Conservation (phyloP, 2,329 filamentous ascomycete genomes). For the Apiospora pterosperma region DNA sequence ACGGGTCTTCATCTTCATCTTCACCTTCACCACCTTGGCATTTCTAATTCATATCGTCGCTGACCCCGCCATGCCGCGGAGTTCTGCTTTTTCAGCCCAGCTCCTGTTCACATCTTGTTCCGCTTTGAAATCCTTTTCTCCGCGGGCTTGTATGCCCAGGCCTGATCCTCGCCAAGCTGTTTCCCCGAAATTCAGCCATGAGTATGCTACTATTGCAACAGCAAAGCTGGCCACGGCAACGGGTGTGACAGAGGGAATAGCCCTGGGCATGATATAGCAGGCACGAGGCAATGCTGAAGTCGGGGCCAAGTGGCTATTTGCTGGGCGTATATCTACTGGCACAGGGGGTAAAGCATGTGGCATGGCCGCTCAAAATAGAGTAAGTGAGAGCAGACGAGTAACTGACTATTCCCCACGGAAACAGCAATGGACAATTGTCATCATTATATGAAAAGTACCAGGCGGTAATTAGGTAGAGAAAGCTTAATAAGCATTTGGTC, state of each 20-base stretch:
- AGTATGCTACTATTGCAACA: not conserved
- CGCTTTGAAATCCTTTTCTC: too few species aligned
- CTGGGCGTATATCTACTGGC: not conserved
- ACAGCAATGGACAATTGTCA: too few species aligned
- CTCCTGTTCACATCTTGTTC: too few species aligned
- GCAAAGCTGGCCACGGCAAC: not conserved
- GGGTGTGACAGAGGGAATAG: not conserved
- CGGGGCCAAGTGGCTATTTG: not conserved
- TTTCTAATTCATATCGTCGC: not conserved
- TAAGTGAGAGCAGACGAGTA: not conserved
- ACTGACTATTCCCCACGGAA: not conserved
- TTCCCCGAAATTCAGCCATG: not conserved
- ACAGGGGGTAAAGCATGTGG: not conserved
- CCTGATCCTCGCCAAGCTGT: not conserved
- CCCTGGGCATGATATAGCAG: not conserved
- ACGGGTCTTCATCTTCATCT: too few species aligned
- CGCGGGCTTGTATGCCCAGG: too few species aligned
- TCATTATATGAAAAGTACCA: too few species aligned
- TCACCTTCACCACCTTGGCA: too few species aligned
- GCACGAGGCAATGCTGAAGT: not conserved
- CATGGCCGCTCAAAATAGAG: too few species aligned
- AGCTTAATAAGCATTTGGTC: too few species aligned
- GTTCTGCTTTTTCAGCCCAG: too few species aligned
- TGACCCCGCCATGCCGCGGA: not conserved
- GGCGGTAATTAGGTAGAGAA: too few species aligned